phyloP scores from a whole-genome alignment of 345 rosid species.

The Toxicodendron radicans region DNA sequence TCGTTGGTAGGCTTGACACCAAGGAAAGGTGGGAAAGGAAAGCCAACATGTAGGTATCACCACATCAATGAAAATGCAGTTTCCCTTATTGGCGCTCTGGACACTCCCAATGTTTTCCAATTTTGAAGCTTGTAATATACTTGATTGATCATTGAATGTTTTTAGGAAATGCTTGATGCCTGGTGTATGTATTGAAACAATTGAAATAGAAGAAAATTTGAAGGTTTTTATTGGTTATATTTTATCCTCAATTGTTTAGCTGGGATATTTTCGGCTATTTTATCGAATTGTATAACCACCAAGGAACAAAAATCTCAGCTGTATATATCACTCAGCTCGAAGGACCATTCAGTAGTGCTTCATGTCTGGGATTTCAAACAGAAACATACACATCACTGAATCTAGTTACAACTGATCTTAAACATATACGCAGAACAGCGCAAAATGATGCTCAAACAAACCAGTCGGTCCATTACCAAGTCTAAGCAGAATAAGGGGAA shows the following conservation, averaged over 20 bases:
- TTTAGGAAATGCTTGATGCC: neutral
- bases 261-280: neutral
- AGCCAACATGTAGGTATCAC: conserved; percentile 52
- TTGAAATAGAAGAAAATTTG: neutral
- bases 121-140: neutral
- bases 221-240: neutral
- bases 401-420: neutral
- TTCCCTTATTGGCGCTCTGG: neutral
- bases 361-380: neutral
- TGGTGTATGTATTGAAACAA: neutral
- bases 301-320: neutral
- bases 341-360: neutral
- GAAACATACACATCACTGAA: neutral
- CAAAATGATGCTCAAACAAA: neutral
- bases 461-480: neutral
- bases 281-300: neutral
- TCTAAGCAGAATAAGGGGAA: neutral
- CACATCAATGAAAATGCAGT: neutral
- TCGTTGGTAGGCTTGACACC: conserved; percentile 54
- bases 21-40: conserved; percentile 83
- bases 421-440: neutral
- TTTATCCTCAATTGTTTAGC: too few species aligned
- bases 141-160: neutral
- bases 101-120: neutral
- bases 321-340: neutral